These are phyloP conservation scores for Schwanniomyces vanrijiae DNA, from an alignment of 805 yeast genomes.

Conservation along the genomic window DNA sequence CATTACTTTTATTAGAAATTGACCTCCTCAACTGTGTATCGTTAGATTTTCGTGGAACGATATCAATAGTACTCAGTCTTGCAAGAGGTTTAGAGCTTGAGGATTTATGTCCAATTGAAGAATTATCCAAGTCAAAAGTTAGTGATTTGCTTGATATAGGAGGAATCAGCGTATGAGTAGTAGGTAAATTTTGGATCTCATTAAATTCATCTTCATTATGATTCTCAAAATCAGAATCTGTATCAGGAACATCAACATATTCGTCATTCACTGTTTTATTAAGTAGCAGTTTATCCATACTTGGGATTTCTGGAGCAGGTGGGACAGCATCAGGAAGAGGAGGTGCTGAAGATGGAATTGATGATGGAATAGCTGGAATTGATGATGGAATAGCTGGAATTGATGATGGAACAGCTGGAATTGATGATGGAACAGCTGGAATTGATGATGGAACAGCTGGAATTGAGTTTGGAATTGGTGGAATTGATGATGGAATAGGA, in stretches of 20 bases:
- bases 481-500: constrained; percentile 3
- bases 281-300: background rate
- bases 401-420: constrained; percentile 18
- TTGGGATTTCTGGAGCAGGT: background rate
- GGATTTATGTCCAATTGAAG: background rate
- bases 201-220: background rate
- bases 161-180: background rate
- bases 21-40: constrained; percentile 14
- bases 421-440: constrained; percentile 10
- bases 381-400: constrained; percentile 15
- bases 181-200: background rate
- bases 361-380: constrained; percentile 6
- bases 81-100: background rate
- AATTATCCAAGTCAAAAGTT: background rate
- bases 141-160: background rate
- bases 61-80: constrained; percentile 1
- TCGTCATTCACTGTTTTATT: background rate
- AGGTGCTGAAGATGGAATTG: constrained; percentile 8
- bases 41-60: constrained; percentile 6
- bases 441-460: constrained; percentile 13
- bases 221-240: background rate
- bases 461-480: constrained; percentile 5
- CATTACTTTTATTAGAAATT: constrained; percentile 12
- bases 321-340: constrained; percentile 4
- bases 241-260: background rate